Evolutionary conservation across 345 rosid genomes (phyloP), one percentile per base, ranked within the genome.

Genomic region (Moricandia moricandioides): DNA sequence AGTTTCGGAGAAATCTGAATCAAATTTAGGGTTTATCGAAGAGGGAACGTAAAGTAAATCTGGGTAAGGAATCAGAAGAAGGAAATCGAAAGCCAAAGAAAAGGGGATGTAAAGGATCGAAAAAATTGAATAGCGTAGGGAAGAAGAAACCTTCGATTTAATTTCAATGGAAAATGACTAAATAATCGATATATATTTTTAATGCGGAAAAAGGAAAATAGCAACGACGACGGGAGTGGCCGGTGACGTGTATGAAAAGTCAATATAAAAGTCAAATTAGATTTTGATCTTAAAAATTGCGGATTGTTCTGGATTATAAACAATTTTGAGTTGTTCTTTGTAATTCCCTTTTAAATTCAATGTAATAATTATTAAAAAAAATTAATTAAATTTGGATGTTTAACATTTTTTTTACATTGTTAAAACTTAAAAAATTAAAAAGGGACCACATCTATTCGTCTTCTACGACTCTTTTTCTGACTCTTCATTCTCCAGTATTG

Each of bases 201-300:
- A 29, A 29, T 29, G 31, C 31, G 0, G 31, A 29, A 3, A 3
- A 29, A 29, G 31, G 1, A 29, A 29, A 29, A 45, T 5, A 6
- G 52, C 7, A 45, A 45, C 17, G 8, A 45, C 52, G 52, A 45
- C 52, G 52, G 56, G 34, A 39, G 27, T 51, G 47, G 64, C 0
- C 80, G 47, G 80, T 63, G 51, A 55, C 75, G 75, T 76, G 65
- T 69, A 4, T 6, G 18, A 4, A 8, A 69, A 39, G 70, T 5
- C 49, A 2, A 16, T 55, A 4, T 9, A 21, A 27, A 43, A 21
- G 14, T 12, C 2, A 43, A 43, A 40, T 40, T n/a, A n/a, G n/a
- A n/a, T n/a, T n/a, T n/a, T n/a, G n/a, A n/a, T n/a, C n/a, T n/a
- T n/a, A n/a, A n/a, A n/a, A n/a, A n/a, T n/a, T n/a, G n/a, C n/a